A percentile compares a stretch with the other conserved stretches of the same genome.
These are phyloP conservation scores for Mycena polygramma DNA, from an alignment of 768 basidiomycete genomes.

Conservation along the genomic window DNA sequence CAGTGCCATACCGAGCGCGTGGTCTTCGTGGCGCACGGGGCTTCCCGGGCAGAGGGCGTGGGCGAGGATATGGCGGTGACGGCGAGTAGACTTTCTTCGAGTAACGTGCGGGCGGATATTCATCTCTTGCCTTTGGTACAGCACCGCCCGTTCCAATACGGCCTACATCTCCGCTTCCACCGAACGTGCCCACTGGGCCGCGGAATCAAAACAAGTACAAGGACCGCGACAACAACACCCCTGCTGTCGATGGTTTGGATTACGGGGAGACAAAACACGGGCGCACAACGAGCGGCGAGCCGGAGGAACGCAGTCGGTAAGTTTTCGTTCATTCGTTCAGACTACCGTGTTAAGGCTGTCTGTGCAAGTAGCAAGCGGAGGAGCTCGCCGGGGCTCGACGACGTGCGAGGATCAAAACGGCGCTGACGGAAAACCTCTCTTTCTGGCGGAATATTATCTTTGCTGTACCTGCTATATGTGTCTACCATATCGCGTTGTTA, in stretches of 20 bases:
- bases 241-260: constrained; percentile 90
- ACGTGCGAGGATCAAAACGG: constrained; percentile 76
- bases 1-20: constrained; percentile 55
- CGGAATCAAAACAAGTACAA: constrained; percentile 93
- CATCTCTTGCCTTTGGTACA: constrained; percentile 24
- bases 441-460: constrained; percentile 10
- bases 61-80: constrained; percentile 54
- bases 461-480: constrained; percentile 5
- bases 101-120: constrained; percentile 21
- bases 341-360: background rate
- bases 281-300: constrained; percentile 74
- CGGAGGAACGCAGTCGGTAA: constrained; percentile 76
- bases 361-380: constrained; percentile 71
- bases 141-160: constrained; percentile 71
- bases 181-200: constrained; percentile 89
- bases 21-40: constrained; percentile 59
- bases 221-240: constrained; percentile 87
- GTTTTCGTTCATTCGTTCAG: constrained; percentile 19
- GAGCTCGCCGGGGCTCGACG: constrained; percentile 79
- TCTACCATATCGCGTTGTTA: too few relatives aligned
- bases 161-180: constrained; percentile 87
- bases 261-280: constrained; percentile 77
- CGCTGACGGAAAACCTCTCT: constrained; percentile 56
- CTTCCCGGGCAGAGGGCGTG: constrained; percentile 56
- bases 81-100: constrained; percentile 45